Evolutionary conservation across 2,329 filamentous ascomycete genomes (phyloP), one percentile per base, ranked within the genome.

Genomic region (Chaetothyriales sp.): DNA sequence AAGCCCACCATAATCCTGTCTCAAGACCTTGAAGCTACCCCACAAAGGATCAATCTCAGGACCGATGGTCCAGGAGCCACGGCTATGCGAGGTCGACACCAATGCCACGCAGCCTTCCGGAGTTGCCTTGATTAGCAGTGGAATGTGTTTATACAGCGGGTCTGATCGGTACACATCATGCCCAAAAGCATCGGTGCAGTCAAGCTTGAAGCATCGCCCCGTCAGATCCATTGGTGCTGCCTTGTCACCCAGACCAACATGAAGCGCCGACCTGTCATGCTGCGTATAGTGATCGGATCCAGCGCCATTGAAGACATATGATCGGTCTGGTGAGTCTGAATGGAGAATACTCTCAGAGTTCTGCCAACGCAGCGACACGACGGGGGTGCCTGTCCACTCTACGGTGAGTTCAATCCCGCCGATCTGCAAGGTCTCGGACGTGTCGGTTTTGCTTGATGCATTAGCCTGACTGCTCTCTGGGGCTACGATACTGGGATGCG

Each of bases 41-140:
- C 83, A 87, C 67, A 86, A 76, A 25, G 83, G 83, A 61, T 88
- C 84, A 66, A 87, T 82, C 64, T 87, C 83, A 1, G 79, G 78
- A 2, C 83, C 84, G 6, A 87, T 72, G 7, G 77, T 77, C 70
- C 81, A 86, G 15, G 74, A 75, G 0, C 81, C 82, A 49, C 83
- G 70, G 0, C 75, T 72, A 61, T 86, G 80, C 2, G 77, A 78
- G 0, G 81, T 82, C 0, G 83, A 86, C 64, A 87, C 85, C 18
- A 82, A 74, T 0, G 75, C 83, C 0, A 86, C 74, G 48, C 78
- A 83, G 0, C 82, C 83, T 2, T 75, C 62, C 0, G 80, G 76
- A 0, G 78, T 82, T 0, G 77, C 79, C 51, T 85, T 84, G 65
- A 87, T 82, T 25, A 88, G 70, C 0, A 87, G 72, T 0, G 84